These are phyloP conservation scores for Dothideomycetidae sp. DNA, from an alignment of 2,329 filamentous ascomycete genomes.

Conservation along the genomic window DNA sequence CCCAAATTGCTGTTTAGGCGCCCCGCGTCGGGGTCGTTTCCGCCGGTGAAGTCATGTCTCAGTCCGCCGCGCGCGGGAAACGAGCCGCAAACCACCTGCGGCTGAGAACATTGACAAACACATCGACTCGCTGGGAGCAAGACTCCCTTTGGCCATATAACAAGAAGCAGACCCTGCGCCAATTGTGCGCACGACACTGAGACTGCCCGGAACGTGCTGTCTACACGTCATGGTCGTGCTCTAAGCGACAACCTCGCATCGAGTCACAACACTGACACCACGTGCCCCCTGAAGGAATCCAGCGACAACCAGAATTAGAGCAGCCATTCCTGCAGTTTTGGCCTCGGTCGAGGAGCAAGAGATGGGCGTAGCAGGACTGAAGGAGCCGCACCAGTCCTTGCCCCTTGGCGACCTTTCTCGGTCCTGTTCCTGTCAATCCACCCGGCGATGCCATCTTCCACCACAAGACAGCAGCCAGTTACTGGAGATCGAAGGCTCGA, in stretches of 20 bases:
- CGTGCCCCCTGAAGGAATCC: neutral
- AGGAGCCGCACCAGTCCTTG: neutral
- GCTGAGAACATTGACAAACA: no score
- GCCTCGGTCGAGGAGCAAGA: neutral
- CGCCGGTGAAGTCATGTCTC: neutral
- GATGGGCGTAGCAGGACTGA: neutral
- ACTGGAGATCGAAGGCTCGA: conserved; percentile 2
- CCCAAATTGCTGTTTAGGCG: neutral
- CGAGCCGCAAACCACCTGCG: neutral
- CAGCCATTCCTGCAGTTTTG: neutral
- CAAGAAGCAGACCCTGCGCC: no score
- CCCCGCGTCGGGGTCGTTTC: neutral
- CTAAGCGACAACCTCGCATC: no score
- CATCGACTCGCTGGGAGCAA: no score
- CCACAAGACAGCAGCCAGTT: neutral
- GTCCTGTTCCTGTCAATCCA: no score
- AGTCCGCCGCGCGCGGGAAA: neutral
- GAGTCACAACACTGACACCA: no score
- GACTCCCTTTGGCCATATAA: no score
- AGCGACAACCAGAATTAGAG: neutral
- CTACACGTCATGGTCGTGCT: no score
- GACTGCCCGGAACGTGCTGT: no score
- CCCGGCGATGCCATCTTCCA: neutral
- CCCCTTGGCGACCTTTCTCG: neutral
- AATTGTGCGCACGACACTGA: no score